phyloP scores from a whole-genome alignment of 148 eudicot genomes.

The Rhododendron molle region DNA sequence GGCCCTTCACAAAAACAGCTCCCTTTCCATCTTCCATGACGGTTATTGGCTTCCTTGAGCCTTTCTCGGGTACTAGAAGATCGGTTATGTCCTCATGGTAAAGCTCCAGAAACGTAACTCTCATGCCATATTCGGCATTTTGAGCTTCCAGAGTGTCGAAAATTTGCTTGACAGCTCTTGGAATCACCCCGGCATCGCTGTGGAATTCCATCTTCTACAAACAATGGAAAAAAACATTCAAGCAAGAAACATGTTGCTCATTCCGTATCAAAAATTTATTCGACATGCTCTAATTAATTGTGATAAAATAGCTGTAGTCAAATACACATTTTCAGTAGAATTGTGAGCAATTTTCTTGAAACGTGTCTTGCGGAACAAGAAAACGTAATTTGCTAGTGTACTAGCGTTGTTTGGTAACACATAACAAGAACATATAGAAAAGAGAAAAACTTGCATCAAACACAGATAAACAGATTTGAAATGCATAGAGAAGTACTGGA shows the following conservation, averaged over 20 bases:
- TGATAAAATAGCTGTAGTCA: neutral
- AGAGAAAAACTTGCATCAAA: neutral
- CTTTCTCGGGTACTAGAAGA: constrained; percentile 31
- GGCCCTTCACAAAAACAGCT: constrained; percentile 33
- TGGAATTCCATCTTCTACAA: constrained; percentile 30
- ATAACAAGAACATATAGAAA: neutral
- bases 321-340: neutral
- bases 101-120: constrained; percentile 38
- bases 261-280: too few relatives aligned
- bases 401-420: neutral
- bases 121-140: constrained; percentile 33
- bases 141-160: constrained; percentile 34
- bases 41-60: constrained; percentile 21
- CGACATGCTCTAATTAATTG: neutral
- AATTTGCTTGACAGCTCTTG: constrained; percentile 33
- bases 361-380: neutral
- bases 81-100: constrained; percentile 46
- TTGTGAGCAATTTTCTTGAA: neutral
- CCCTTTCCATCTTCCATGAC: constrained; percentile 56
- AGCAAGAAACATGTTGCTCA: neutral
- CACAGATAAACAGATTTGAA: neutral
- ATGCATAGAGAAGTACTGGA: neutral
- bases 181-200: constrained; percentile 32
- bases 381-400: neutral
- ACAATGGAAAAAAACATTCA: neutral